phyloP scores from a whole-genome alignment of 1,139 yeast genomes.

The Saccharomyces pastorianus region DNA sequence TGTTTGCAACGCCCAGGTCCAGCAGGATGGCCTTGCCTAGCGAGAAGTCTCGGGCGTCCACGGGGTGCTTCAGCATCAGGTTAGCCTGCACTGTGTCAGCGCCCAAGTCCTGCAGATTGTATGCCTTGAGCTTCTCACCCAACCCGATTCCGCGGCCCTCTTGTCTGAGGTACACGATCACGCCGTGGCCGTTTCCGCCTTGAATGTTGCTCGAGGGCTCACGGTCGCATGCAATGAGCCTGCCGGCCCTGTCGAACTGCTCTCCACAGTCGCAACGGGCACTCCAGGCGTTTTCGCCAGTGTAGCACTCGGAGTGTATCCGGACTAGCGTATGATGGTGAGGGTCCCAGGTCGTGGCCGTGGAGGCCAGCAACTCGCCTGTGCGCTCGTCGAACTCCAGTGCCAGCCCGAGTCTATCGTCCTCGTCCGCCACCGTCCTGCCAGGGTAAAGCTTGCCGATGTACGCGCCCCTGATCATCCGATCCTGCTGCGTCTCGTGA shows the following conservation, averaged over 20 bases:
- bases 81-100: conserved; percentile 98
- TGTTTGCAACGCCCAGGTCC: conserved; percentile 68
- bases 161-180: conserved; percentile 90
- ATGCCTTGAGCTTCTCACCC: conserved; percentile 94
- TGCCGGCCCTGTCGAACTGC: conserved; percentile 96
- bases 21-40: conserved; percentile 86
- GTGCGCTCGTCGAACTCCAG: conserved; percentile 39
- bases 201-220: conserved; percentile 23
- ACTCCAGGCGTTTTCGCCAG: conserved; percentile 98
- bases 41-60: conserved; percentile 88
- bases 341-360: conserved; percentile 29
- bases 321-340: conserved; percentile 50
- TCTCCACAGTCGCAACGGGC: conserved; percentile 99
- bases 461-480: conserved; percentile 97
- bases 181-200: conserved; percentile 78
- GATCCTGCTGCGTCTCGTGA: conserved; percentile 77
- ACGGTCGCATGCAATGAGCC: conserved; percentile 52
- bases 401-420: conserved; percentile 37
- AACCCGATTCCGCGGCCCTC: conserved; percentile 98
- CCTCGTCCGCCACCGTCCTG: conserved; percentile 57
- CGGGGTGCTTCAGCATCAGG: conserved; percentile 86
- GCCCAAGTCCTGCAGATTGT: conserved; percentile 92
- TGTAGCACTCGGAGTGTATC: conserved; percentile 94
- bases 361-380: conserved; percentile 45
- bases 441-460: conserved; percentile 86